A percentile compares a stretch with the other conserved stretches of the same genome.
phyloP scores from a whole-genome alignment of 202 grass and related monocot genomes.

The Digitaria exilis region DNA sequence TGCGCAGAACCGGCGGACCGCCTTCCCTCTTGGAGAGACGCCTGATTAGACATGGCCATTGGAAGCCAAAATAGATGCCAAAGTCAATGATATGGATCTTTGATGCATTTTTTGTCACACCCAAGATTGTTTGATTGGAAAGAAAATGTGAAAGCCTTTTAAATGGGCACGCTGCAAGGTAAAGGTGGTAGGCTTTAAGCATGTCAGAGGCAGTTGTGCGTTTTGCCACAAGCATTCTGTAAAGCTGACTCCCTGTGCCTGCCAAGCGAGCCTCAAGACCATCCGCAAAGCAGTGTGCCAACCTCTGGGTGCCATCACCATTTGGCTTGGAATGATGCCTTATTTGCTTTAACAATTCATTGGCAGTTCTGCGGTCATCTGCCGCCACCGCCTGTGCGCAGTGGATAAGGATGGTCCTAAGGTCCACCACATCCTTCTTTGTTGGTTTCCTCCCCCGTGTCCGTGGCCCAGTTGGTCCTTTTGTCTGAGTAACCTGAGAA shows the following conservation, averaged over 20 bases:
- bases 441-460: slow-evolving; percentile 67
- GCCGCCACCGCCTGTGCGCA: slow-evolving; percentile 87
- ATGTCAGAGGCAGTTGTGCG: slow-evolving; percentile 81
- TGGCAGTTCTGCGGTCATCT: slow-evolving; percentile 78
- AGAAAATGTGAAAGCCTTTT: slow-evolving; percentile 91
- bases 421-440: slow-evolving; percentile 84
- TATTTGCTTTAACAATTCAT: slow-evolving; percentile 87
- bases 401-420: slow-evolving; percentile 85
- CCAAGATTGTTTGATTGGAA: slow-evolving; percentile 85
- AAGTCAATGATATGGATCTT: slow-evolving; percentile 96
- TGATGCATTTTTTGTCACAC: slow-evolving; percentile 67
- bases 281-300: slow-evolving; percentile 87
- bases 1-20: slow-evolving; percentile 67
- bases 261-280: slow-evolving; percentile 89
- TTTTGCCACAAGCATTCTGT: slow-evolving; percentile 78
- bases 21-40: slow-evolving; percentile 75
- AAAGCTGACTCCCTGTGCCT: slow-evolving; percentile 85
- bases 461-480: slow-evolving; percentile 43
- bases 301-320: slow-evolving; percentile 80
- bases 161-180: slow-evolving; percentile 86
- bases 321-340: slow-evolving; percentile 73
- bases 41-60: slow-evolving; percentile 92
- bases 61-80: slow-evolving; percentile 91
- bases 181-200: slow-evolving; percentile 98
- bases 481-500: slow-evolving; percentile 46